phyloP scores from a whole-genome alignment of 2,329 filamentous ascomycete species.

The Fusarium paranaense region DNA sequence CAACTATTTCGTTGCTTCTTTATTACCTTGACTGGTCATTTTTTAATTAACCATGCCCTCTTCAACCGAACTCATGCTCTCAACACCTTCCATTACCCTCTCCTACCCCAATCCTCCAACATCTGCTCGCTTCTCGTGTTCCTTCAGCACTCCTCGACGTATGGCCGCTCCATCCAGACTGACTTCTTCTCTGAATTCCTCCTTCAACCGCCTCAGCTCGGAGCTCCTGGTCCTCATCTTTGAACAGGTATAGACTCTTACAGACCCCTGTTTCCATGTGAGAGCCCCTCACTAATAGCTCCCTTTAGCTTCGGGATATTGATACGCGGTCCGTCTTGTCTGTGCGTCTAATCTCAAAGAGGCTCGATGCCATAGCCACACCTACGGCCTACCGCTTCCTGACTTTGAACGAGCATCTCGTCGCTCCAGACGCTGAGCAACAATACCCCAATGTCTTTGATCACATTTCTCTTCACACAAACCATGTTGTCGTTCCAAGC shows the following conservation, averaged over 20 bases:
- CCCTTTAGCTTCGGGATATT: constrained; percentile 53
- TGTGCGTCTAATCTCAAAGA: constrained; percentile 53
- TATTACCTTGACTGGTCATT: constrained; percentile 4
- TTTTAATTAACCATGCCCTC: constrained; percentile 35
- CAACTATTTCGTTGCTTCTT: constrained; percentile 6
- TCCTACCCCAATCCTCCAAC: constrained; percentile 29
- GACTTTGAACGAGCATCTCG: constrained; percentile 52
- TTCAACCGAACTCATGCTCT: constrained; percentile 38
- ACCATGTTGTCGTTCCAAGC: constrained; percentile 55
- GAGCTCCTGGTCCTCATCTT: constrained; percentile 58
- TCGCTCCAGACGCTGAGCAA: constrained; percentile 49
- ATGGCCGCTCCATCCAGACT: constrained; percentile 36
- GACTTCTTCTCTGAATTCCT: constrained; percentile 12
- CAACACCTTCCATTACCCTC: constrained; percentile 32
- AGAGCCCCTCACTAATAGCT: constrained; percentile 23
- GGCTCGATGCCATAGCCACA: constrained; percentile 55
- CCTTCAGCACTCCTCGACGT: constrained; percentile 22
- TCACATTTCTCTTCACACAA: constrained; percentile 54
- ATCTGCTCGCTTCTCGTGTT: constrained; percentile 16
- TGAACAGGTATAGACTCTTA: constrained; percentile 50
- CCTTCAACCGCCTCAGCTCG: constrained; percentile 52
- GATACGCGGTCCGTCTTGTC: constrained; percentile 49
- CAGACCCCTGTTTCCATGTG: background rate
- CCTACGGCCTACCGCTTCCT: constrained; percentile 57
- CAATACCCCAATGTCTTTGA: constrained; percentile 48